These are phyloP conservation scores for Verticillium albo-atrum DNA, from an alignment of 2,329 filamentous ascomycete species.

Conservation along the genomic window DNA sequence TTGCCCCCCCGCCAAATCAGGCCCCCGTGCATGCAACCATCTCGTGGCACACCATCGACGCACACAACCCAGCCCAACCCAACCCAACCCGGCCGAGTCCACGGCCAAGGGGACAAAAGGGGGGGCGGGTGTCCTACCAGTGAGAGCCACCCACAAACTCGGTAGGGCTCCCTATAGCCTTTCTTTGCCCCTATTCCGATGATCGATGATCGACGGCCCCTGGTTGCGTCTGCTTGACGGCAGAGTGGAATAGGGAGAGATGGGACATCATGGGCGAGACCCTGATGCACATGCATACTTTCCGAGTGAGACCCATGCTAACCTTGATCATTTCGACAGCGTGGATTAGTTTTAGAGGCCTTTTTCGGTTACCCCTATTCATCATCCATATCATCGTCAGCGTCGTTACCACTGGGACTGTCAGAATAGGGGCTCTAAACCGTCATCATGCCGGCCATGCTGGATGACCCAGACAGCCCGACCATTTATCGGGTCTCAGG, in stretches of 20 bases:
- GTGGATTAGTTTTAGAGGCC: background rate
- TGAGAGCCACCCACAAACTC: slow-evolving; percentile 4
- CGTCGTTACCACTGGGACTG: no score
- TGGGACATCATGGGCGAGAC: background rate
- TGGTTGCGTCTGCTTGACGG: background rate
- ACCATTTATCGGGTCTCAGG: slow-evolving; percentile 68
- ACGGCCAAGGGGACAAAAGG: background rate
- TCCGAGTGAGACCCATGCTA: background rate
- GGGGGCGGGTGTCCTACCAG: slow-evolving; percentile 2
- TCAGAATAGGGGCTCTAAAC: background rate
- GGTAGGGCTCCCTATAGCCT: slow-evolving; percentile 11
- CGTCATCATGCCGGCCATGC: slow-evolving; percentile 66
- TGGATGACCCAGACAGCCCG: slow-evolving; percentile 70
- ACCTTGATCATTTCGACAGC: background rate
- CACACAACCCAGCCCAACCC: no score
- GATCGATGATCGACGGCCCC: background rate
- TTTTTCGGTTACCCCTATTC: background rate
- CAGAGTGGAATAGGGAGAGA: background rate
- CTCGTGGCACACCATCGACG: slow-evolving; percentile 9
- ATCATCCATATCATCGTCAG: background rate
- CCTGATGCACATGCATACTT: background rate
- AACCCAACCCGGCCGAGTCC: background rate
- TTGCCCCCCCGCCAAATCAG: slow-evolving; percentile 8
- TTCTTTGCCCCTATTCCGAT: slow-evolving; percentile 5
- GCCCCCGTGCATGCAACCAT: slow-evolving; percentile 11